These are phyloP conservation scores for Euphorbia corollata DNA, from an alignment of 441 rosid species.

Conservation along the genomic window DNA sequence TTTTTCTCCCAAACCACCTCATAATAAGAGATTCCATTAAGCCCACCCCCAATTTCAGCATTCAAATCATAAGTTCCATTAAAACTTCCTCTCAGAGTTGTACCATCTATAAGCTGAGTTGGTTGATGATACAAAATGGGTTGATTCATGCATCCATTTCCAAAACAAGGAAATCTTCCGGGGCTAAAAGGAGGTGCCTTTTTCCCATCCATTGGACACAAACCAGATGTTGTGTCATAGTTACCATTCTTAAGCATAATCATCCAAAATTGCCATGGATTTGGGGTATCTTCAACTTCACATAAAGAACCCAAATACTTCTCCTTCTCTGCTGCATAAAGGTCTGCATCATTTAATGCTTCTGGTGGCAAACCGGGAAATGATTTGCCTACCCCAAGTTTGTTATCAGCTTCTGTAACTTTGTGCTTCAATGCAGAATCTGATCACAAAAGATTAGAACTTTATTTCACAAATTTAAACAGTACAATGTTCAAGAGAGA, in stretches of 20 bases:
- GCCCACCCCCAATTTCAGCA: slow-evolving; percentile 24
- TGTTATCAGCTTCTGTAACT: slow-evolving; percentile 65
- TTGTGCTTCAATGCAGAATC: slow-evolving; percentile 36
- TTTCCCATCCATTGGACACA: slow-evolving; percentile 60
- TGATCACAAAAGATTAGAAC: slow-evolving; percentile 18
- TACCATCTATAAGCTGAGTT: slow-evolving; percentile 37
- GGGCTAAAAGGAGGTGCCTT: slow-evolving; percentile 49
- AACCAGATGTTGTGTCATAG: slow-evolving; percentile 50
- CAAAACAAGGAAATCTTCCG: slow-evolving; percentile 70
- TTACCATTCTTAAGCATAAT: slow-evolving; percentile 84
- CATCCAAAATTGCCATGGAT: slow-evolving; percentile 94
- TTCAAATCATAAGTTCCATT: slow-evolving; percentile 73
- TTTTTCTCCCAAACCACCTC: slow-evolving; percentile 66
- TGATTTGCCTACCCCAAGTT: slow-evolving; percentile 45
- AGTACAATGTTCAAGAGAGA: background rate
- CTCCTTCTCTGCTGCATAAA: slow-evolving; percentile 65
- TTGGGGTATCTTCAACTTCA: slow-evolving; percentile 53
- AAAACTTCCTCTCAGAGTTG: slow-evolving; percentile 51
- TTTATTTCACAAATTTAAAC: background rate
- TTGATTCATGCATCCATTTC: slow-evolving; percentile 76
- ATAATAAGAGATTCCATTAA: slow-evolving; percentile 38
- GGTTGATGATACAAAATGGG: slow-evolving; percentile 58
- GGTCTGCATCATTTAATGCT: slow-evolving; percentile 30
- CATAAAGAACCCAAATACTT: slow-evolving; percentile 63
- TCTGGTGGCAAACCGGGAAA: slow-evolving; percentile 23